phyloP scores from a whole-genome alignment of 345 rosid genomes.

The Eutrema japonicum region DNA sequence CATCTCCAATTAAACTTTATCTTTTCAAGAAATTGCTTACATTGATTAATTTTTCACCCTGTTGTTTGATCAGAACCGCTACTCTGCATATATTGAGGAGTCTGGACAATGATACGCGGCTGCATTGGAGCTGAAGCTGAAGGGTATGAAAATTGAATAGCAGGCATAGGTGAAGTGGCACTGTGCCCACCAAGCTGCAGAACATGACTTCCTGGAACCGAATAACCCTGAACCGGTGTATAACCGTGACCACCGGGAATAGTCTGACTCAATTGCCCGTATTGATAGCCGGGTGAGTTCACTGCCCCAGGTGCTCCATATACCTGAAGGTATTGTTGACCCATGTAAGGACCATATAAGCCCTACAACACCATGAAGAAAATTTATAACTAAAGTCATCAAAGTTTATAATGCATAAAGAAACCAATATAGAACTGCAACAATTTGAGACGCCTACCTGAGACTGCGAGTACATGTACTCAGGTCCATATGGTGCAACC shows the following conservation, averaged over 20 bases:
- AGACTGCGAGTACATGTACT: constrained; percentile 85
- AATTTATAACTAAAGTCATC: constrained; percentile 9
- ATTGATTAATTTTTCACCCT: constrained; percentile 70
- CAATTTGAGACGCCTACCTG: constrained; percentile 25
- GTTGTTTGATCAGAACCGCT: constrained; percentile 83
- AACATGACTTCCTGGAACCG: constrained; percentile 74
- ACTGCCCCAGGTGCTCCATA: constrained; percentile 80
- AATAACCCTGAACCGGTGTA: constrained; percentile 69
- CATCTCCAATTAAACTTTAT: not conserved
- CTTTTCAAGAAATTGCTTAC: constrained; percentile 39
- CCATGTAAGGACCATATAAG: constrained; percentile 66
- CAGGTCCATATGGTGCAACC: constrained; percentile 76
- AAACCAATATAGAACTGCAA: constrained; percentile 27
- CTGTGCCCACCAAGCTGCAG: constrained; percentile 64
- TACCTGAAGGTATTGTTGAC: constrained; percentile 81
- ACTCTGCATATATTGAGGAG: constrained; percentile 80
- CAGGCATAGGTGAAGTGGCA: constrained; percentile 63
- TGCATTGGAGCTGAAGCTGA: constrained; percentile 59
- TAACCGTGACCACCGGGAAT: constrained; percentile 72
- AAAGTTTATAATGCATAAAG: not conserved
- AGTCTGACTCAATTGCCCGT: constrained; percentile 70
- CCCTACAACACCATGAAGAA: constrained; percentile 52
- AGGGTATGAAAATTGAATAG: constrained; percentile 76
- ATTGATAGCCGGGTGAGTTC: constrained; percentile 64
- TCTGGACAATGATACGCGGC: constrained; percentile 69